phyloP scores from a whole-genome alignment of 768 basidiomycete species.

The Leccinum longicurvipes region DNA sequence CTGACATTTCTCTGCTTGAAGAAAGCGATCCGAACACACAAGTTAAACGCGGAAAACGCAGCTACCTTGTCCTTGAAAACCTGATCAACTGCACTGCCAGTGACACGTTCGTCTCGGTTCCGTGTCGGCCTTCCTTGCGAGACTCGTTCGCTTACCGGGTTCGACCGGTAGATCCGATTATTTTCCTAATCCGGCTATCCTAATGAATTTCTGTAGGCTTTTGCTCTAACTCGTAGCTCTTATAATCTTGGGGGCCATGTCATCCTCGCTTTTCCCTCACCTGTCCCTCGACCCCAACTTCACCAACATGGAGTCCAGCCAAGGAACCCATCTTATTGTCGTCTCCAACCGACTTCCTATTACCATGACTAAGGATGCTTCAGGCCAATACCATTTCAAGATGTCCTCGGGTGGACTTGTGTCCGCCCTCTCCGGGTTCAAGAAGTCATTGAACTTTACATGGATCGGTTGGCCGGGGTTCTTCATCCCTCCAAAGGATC shows the following conservation, averaged over 20 bases:
- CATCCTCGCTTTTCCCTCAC: slow-evolving; percentile 25
- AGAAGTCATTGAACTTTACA: slow-evolving; percentile 96
- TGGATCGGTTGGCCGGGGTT: slow-evolving; percentile 98
- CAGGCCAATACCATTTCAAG: slow-evolving; percentile 96
- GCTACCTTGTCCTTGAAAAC: not conserved
- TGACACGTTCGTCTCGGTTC: not conserved
- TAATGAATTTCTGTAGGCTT: slow-evolving; percentile 19
- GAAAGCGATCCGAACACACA: not conserved
- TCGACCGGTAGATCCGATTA: slow-evolving; percentile 30
- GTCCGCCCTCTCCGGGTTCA: slow-evolving; percentile 94
- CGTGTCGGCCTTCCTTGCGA: not conserved
- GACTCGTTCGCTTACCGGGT: not conserved
- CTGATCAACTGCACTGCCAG: not conserved
- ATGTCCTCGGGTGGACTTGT: slow-evolving; percentile 99
- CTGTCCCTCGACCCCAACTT: slow-evolving; percentile 26
- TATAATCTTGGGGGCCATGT: slow-evolving; percentile 29
- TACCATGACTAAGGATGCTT: slow-evolving; percentile 90
- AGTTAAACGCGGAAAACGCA: not conserved
- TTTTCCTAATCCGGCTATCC: slow-evolving; percentile 29
- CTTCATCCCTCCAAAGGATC: slow-evolving; percentile 90
- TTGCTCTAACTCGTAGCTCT: slow-evolving; percentile 20
- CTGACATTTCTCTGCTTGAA: not conserved
- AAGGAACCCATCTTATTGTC: slow-evolving; percentile 79
- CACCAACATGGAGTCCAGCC: slow-evolving; percentile 43
- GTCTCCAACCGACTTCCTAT: slow-evolving; percentile 95